phyloP scores from a whole-genome alignment of 2,329 filamentous ascomycete genomes.

The Colletotrichum limetticola region DNA sequence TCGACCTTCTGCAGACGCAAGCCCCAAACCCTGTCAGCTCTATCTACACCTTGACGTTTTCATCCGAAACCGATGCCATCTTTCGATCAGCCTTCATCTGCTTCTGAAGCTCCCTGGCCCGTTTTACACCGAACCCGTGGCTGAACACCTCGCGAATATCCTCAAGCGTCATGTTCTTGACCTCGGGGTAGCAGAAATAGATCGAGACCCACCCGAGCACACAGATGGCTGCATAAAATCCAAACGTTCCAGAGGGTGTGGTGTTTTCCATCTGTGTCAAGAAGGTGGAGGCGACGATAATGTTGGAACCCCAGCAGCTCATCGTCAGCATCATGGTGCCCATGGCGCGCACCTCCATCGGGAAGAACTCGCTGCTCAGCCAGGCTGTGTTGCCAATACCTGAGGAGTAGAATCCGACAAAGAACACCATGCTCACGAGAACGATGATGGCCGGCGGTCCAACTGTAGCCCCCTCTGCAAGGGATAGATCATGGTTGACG shows the following conservation, averaged over 20 bases:
- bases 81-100: slow-evolving; percentile 39
- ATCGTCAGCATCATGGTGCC: slow-evolving; percentile 61
- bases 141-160: slow-evolving; percentile 62
- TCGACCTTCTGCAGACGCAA: neutral
- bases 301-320: slow-evolving; percentile 57
- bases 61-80: neutral
- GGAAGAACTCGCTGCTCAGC: slow-evolving; percentile 58
- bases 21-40: slow-evolving; percentile 3
- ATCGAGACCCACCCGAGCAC: slow-evolving; percentile 57
- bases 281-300: slow-evolving; percentile 62
- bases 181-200: slow-evolving; percentile 63
- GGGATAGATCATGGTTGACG: slow-evolving; percentile 52
- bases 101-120: slow-evolving; percentile 51
- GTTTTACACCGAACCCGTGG: slow-evolving; percentile 57
- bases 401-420: slow-evolving; percentile 54
- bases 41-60: neutral
- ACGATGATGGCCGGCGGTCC: slow-evolving; percentile 46
- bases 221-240: slow-evolving; percentile 62
- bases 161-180: slow-evolving; percentile 65
- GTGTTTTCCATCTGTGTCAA: slow-evolving; percentile 60
- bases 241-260: slow-evolving; percentile 61
- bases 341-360: slow-evolving; percentile 58
- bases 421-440: slow-evolving; percentile 55
- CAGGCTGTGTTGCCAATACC: slow-evolving; percentile 59
- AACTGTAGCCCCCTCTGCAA: slow-evolving; percentile 46